Evolutionary conservation across 768 basidiomycete genomes (phyloP), one percentile per base, ranked within the genome.

Genomic region (Fomitopsis pulvina): DNA sequence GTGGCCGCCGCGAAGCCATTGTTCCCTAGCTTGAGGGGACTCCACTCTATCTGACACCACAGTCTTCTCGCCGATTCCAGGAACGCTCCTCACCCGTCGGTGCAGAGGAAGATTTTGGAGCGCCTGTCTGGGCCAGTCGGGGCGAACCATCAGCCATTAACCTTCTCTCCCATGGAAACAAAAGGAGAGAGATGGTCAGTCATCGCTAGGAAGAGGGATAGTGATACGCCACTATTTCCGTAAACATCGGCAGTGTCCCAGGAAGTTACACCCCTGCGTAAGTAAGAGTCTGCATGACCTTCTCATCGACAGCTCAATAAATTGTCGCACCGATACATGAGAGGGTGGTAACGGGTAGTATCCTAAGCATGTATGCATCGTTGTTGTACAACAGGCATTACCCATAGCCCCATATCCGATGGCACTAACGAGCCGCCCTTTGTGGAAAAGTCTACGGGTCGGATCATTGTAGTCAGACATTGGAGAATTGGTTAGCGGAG

Each of bases 51-150:
- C 47, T 72, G 64, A 11, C 68, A 42, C 69, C 6, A 67, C 41
- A 47, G 70, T 65, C 2, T 69, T 67, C 42, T 70, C 64, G 3
- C 45, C 45, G 5, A 46, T 29, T 3, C 28, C 45, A 3, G 34
- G 47, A 16, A 70, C 63, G 25, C 62, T 65, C 48, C 65, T 59
- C 2, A 71, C 71, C n/a, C 71, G 64, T 26, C 68, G 66, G 1
- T 82, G 2, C 80, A 79, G n/a, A 85, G 69, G 64, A 83, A 85
- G 20, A 80, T 76, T 14, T 76, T 66, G 18, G 66, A 53, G 22
- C 78, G 67, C 48, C 76, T 78, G 5, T n/a, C n/a, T n/a, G n/a
- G n/a, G 32, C 78, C 79, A 7, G 74, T 78, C 11, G 66, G 63
- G 51, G 72, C 69, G 61, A 81, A 76, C 78, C 78, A 74, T 51